Evolutionary conservation across 2,329 filamentous ascomycete species (phyloP), one percentile per base, ranked within the genome.

Genomic region (Corinectria fuckeliana): DNA sequence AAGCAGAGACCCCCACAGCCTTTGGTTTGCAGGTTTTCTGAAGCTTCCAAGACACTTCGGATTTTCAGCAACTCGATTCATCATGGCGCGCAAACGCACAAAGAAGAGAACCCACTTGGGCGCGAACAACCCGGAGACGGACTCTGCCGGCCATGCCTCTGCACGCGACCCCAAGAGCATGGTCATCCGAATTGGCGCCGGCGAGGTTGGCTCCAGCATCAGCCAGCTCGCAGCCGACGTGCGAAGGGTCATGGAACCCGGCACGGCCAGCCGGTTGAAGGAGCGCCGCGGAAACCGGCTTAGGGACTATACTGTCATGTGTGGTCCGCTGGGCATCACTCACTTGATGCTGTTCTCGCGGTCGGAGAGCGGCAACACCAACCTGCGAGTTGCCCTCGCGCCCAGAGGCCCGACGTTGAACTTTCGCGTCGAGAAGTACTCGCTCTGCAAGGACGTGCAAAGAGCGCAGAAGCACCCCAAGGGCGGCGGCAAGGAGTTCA

Each of bases 121-220:
- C 61, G 86, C 89, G 50, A 84, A 81, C 62, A 86, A 86, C 68
- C 84, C 85, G 51, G 85, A 85, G 69, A 76, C 81, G 62, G 79
- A 83, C 69, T 70, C 84, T 64, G 80, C 82, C 41, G 83, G 86
- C 57, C 87, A 88, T 76, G 84, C 86, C 58, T 85, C 88, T 21
- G 82, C 85, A 52, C 87, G 88, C 65, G 84, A 88, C 50, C 95
- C 95, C 30, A 97, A 97, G 83, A 96, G 91, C 75, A 97, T 99
- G 94, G 94, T 99, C 58, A 97, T 99, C 77, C 91, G 95, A 68
- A 93, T 97, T 71, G 95, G 95, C 70, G 94, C 93, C 69, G 91
- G 93, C 71, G 92, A 97, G 74, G 92, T 99, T 51, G 95, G 95
- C 58, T 87, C 92, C 60, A 96, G 91, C 75, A 86, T 99, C 70